These are phyloP conservation scores for Trichosanthes truncata DNA, from an alignment of 306 rosid species.

Conservation along the genomic window DNA sequence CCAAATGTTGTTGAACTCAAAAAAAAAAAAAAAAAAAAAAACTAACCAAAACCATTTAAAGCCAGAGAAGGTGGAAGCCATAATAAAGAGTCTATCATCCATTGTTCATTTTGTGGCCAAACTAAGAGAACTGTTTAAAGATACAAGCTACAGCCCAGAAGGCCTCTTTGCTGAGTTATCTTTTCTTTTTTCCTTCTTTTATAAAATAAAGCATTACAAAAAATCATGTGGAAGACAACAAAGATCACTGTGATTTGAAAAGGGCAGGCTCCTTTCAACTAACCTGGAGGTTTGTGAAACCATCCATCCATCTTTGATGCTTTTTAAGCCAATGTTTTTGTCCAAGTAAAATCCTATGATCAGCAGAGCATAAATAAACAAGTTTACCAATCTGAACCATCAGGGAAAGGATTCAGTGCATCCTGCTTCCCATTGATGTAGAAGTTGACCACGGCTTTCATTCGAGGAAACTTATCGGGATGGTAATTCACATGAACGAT, in stretches of 20 bases:
- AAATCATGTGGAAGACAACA: background rate
- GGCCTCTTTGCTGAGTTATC: background rate
- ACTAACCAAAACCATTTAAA: background rate
- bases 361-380: background rate
- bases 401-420: constrained; percentile 73
- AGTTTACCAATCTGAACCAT: constrained; percentile 55
- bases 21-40: too few relatives aligned
- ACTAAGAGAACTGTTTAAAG: background rate
- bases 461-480: constrained; percentile 70
- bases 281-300: background rate
- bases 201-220: background rate
- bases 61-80: background rate
- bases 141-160: background rate
- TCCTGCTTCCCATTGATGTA: constrained; percentile 59
- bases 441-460: constrained; percentile 74
- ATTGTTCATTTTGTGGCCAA: background rate
- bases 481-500: constrained; percentile 82
- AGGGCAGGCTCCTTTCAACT: background rate
- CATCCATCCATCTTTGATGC: background rate
- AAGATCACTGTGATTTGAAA: background rate
- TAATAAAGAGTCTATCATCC: background rate
- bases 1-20: too few relatives aligned
- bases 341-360: background rate
- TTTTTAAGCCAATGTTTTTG: background rate
- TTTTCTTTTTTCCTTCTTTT: background rate